phyloP scores from a whole-genome alignment of 805 yeast species.

The Kregervanrija pseudodelftensis region DNA sequence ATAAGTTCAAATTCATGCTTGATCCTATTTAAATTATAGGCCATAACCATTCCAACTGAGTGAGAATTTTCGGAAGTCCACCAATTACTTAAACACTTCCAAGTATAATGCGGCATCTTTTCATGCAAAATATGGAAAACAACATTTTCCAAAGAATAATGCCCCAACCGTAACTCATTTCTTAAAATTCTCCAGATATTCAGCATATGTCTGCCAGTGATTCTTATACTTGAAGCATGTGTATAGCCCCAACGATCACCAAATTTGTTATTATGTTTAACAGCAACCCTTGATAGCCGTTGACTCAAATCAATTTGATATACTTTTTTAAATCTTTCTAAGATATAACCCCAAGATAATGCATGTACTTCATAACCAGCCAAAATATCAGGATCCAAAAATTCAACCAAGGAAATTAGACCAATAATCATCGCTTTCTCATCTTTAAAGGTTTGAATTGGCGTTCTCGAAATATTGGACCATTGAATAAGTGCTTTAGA shows the following conservation, averaged over 20 bases:
- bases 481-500: not conserved
- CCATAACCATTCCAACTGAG: slow-evolving; percentile 30
- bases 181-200: slow-evolving; percentile 80
- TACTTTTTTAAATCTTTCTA: slow-evolving; percentile 48
- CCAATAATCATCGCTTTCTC: slow-evolving; percentile 56
- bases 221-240: slow-evolving; percentile 60
- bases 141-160: slow-evolving; percentile 73
- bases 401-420: slow-evolving; percentile 47
- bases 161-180: slow-evolving; percentile 52
- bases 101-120: slow-evolving; percentile 57
- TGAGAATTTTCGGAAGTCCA: slow-evolving; percentile 24
- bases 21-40: slow-evolving; percentile 40
- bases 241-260: slow-evolving; percentile 77
- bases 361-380: slow-evolving; percentile 80
- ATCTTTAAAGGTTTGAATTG: slow-evolving; percentile 35
- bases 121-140: slow-evolving; percentile 60
- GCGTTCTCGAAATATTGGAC: slow-evolving; percentile 5
- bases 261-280: slow-evolving; percentile 41
- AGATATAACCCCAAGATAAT: slow-evolving; percentile 83
- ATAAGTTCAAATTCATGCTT: slow-evolving; percentile 41
- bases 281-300: slow-evolving; percentile 53
- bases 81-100: slow-evolving; percentile 41
- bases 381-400: slow-evolving; percentile 80
- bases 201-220: slow-evolving; percentile 77
- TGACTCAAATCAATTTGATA: slow-evolving; percentile 48